These are phyloP conservation scores for Globisporangium nagaii DNA, from an alignment of 352 stramenopile species.

Conservation along the genomic window DNA sequence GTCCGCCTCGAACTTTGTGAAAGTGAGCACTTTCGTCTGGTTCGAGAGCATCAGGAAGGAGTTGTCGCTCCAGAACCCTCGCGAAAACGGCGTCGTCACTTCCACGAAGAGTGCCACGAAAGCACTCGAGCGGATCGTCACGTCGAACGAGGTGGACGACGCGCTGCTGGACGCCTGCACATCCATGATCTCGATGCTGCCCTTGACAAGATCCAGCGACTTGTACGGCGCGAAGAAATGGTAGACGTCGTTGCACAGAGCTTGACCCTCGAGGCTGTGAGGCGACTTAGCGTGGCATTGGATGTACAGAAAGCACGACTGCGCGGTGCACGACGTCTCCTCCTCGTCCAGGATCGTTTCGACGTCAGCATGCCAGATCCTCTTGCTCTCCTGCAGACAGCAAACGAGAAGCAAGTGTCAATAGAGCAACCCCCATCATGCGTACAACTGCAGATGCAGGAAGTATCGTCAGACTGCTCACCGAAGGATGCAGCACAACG, in stretches of 20 bases:
- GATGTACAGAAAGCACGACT: constrained; percentile 54
- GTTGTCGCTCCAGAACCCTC: constrained; percentile 67
- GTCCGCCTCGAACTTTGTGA: constrained; percentile 21
- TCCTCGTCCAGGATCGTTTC: constrained; percentile 25
- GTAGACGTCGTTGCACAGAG: constrained; percentile 37
- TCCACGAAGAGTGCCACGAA: constrained; percentile 80
- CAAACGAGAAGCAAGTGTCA: not conserved
- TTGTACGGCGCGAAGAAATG: constrained; percentile 76
- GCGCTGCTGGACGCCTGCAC: not conserved
- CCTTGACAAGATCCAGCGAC: constrained; percentile 35
- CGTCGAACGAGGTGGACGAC: constrained; percentile 19
- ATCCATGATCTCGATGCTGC: constrained; percentile 18
- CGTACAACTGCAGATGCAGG: too few relatives aligned
- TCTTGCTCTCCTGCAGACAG: constrained; percentile 29
- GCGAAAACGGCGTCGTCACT: constrained; percentile 35
- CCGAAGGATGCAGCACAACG: constrained; percentile 25
- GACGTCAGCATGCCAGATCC: constrained; percentile 22
- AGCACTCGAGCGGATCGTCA: constrained; percentile 38
- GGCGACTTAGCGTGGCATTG: constrained; percentile 17
- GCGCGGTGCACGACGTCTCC: constrained; percentile 29
- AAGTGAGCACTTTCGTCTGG: constrained; percentile 40
- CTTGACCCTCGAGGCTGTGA: not conserved
- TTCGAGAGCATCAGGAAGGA: constrained; percentile 71
- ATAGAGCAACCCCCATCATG: constrained; percentile 6
- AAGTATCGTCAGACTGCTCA: constrained; percentile 21